Conservation (phyloP, 2,329 filamentous ascomycete species). For the Grosmannia huntii region DNA sequence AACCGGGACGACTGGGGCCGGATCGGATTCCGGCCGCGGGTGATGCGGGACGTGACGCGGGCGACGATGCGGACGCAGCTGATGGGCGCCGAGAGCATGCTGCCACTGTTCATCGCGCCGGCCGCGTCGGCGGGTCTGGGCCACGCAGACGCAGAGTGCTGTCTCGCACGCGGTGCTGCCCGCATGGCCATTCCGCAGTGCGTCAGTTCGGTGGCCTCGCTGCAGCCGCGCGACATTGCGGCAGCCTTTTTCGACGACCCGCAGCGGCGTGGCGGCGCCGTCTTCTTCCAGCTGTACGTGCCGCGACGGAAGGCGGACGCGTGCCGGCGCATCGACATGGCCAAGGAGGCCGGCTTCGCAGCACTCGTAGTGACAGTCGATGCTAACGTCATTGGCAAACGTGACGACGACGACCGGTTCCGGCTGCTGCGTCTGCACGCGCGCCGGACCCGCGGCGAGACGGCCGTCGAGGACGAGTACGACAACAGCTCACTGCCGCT, state of each 20-base stretch:
- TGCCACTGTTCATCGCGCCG: conserved; percentile 10
- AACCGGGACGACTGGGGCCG: conserved; percentile 7
- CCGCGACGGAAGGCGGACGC: conserved; percentile 1
- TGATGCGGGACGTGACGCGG: conserved; percentile 4
- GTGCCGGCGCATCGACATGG: conserved; percentile 2
- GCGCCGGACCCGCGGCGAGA: not conserved
- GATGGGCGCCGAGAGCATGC: conserved; percentile 3
- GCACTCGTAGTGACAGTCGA: conserved; percentile 9
- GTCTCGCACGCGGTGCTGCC: conserved; percentile 8
- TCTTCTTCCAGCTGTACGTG: conserved; percentile 11
- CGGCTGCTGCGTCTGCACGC: not conserved
- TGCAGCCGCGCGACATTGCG: conserved; percentile 2
- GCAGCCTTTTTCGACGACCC: conserved; percentile 1
- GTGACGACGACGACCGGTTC: conserved; percentile 4
- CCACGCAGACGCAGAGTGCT: conserved; percentile 7
- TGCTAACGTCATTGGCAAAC: conserved; percentile 7
- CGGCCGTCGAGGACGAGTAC: not conserved
- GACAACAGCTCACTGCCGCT: not conserved
- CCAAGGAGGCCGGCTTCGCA: conserved; percentile 4
- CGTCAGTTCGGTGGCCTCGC: conserved; percentile 8
- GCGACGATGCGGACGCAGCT: conserved; percentile 2
- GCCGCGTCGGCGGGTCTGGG: conserved; percentile 9
- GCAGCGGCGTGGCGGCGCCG: conserved; percentile 2
- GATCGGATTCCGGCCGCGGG: conserved; percentile 7
- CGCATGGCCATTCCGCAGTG: conserved; percentile 10